Percentiles rank a stretch among this genome's conserved stretches.
These are phyloP conservation scores for Colletotrichum aenigma DNA, from an alignment of 2,329 filamentous ascomycete species.

Conservation along the genomic window DNA sequence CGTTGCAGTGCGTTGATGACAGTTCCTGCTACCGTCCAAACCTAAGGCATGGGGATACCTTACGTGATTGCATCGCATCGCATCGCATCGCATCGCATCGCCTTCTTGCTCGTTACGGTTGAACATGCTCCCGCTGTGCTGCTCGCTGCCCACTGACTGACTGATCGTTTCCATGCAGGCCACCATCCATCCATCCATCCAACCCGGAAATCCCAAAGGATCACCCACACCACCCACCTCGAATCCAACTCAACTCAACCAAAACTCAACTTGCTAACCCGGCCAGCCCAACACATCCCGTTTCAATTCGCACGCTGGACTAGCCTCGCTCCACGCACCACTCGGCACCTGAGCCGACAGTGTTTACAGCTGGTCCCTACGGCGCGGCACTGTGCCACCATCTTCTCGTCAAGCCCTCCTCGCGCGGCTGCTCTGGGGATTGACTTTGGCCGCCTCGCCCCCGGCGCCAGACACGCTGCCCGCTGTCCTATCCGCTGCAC, in stretches of 20 bases:
- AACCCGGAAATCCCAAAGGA: not conserved
- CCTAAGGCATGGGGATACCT: not conserved
- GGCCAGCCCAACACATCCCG: not conserved
- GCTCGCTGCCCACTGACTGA: not conserved
- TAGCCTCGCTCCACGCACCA: not conserved
- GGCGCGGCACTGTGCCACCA: not conserved
- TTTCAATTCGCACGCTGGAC: not conserved
- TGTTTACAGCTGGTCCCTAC: not conserved
- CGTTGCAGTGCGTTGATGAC: not conserved
- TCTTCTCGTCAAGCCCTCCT: not conserved
- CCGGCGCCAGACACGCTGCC: not conserved
- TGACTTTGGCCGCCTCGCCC: not conserved
- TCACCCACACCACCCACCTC: not conserved
- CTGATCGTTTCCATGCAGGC: slow-evolving; percentile 5
- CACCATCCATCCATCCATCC: not conserved
- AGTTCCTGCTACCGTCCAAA: not conserved
- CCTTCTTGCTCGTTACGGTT: not conserved
- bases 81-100: not conserved
- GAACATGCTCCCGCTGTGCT: not conserved
- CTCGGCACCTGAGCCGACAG: not conserved
- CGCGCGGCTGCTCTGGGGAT: not conserved
- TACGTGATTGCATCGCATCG: not conserved
- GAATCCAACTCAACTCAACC: not conserved
- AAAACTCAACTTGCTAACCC: not conserved
- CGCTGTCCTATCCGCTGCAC: not conserved